Conservation (phyloP, 2,329 filamentous ascomycete species). For the Exophiala dermatitidis region DNA sequence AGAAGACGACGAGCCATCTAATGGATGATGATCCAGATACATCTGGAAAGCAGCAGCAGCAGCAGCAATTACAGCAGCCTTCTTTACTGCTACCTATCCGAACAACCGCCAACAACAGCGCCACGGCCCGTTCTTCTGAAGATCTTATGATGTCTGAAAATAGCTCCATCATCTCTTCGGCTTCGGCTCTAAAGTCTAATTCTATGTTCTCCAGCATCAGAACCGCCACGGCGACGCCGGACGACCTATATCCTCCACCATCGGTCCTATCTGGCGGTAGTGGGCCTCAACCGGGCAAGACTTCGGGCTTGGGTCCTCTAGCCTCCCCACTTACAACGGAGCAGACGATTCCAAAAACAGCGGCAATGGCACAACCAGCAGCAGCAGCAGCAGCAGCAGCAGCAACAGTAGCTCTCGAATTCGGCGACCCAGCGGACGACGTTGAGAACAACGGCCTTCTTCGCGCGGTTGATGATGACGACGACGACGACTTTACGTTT, state of each 20-base stretch:
- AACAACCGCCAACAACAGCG: background rate
- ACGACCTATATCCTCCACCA: background rate
- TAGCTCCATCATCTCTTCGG: slow-evolving; percentile 4
- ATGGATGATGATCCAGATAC: too few relatives aligned
- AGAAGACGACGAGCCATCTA: background rate
- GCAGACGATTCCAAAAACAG: too few relatives aligned
- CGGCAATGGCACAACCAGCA: too few relatives aligned
- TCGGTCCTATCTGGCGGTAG: background rate
- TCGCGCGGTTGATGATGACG: background rate
- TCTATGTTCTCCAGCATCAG: background rate
- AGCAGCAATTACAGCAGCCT: too few relatives aligned
- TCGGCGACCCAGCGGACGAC: background rate
- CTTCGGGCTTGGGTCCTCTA: background rate
- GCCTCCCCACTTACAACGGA: too few relatives aligned
- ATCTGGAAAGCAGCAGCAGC: too few relatives aligned
- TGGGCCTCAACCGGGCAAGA: background rate
- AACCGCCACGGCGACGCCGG: slow-evolving; percentile 4
- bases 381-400: too few relatives aligned
- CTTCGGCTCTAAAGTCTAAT: background rate
- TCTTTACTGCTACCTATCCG: background rate
- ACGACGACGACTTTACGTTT: slow-evolving; percentile 15
- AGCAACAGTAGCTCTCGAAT: background rate
- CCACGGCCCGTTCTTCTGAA: background rate
- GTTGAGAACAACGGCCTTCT: background rate
- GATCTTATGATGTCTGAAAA: slow-evolving; percentile 1